Percentiles rank a stretch among this genome's conserved stretches.
Evolutionary conservation across 2,329 filamentous ascomycete species (phyloP).

Genomic region (Claviceps purpurea): DNA sequence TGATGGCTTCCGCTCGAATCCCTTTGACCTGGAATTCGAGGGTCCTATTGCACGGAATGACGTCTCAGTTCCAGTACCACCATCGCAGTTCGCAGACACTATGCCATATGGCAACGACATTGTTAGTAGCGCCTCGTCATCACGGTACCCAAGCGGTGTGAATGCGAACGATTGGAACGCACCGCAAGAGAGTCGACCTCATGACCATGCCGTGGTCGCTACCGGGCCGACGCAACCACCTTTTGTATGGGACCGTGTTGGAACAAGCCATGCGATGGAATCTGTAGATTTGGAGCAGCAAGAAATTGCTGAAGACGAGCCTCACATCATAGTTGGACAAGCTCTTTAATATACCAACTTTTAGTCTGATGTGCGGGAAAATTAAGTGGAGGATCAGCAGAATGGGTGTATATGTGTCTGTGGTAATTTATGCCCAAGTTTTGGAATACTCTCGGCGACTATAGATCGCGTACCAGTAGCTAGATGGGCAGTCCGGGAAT

Average conservation of each 20-base stretch:
- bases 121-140: conserved; percentile 19
- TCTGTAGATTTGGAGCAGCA: background rate
- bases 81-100: conserved; percentile 11
- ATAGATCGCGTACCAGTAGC: too few relatives aligned
- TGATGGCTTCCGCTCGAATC: conserved; percentile 49
- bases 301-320: background rate
- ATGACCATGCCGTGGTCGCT: background rate
- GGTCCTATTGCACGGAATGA: conserved; percentile 9
- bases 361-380: background rate
- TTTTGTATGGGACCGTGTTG: conserved; percentile 1
- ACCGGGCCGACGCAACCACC: background rate
- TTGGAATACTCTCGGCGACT: too few relatives aligned
- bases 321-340: background rate
- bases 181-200: conserved; percentile 5
- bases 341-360: background rate
- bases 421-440: too few relatives aligned
- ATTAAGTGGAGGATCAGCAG: background rate
- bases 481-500: too few relatives aligned
- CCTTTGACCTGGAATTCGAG: conserved; percentile 46
- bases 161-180: conserved; percentile 29
- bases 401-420: background rate
- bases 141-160: conserved; percentile 38
- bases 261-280: background rate
- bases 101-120: conserved; percentile 36
- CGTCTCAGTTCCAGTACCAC: conserved; percentile 10